Evolutionary conservation across 2,329 filamentous ascomycete genomes (phyloP), one percentile per base, ranked within the genome.

Genomic region (Penicillium sp.): DNA sequence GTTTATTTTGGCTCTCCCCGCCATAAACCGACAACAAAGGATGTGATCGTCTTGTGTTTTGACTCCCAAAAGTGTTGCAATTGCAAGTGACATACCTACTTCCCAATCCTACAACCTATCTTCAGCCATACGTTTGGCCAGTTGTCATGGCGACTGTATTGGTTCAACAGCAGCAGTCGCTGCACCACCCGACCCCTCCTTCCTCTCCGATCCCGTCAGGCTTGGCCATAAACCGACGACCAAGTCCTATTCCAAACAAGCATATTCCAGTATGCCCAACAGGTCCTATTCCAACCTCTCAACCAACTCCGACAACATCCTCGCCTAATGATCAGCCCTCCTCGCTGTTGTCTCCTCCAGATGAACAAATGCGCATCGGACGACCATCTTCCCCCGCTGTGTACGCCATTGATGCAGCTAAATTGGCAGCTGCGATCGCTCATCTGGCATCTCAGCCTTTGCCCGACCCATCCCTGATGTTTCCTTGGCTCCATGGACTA

Each of bases 401-500:
- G 26, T 96, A 90, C 72, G 83, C 86, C 40, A 85, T 97, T 62
- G 82, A 85, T 67, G 84, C 88, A 29, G 77, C 79, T 38, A 83
- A 83, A 27, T 79, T 97, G 40, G 84, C 85, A 10, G 79, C 84
- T 42, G 91, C 93, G 1, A 69, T 97, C 32, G 85, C 95, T 60
- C 84, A 92, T 65, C 78, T 85, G 55, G 84, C 93, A 3, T 82
- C 85, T 2, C 91, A 96, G 67, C 88, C 91, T 1, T 79, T 97
- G 23, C 93, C 94, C 7, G 86, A 93, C 52, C 86, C 94, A 0
- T 84, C 87, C n/a, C 81, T 86, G 57, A 90, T 97, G 58, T 99
- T 97, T 67, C 94, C 94, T 2, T 99, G 94, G 94, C 80, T 97
- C 23, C 94, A 99, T 75, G 94, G 94, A 23, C 77, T 97, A 38